Evolutionary conservation across 345 rosid species (phyloP), one percentile per base, ranked within the genome.

Genomic region (Rhodamnia rubescens): DNA sequence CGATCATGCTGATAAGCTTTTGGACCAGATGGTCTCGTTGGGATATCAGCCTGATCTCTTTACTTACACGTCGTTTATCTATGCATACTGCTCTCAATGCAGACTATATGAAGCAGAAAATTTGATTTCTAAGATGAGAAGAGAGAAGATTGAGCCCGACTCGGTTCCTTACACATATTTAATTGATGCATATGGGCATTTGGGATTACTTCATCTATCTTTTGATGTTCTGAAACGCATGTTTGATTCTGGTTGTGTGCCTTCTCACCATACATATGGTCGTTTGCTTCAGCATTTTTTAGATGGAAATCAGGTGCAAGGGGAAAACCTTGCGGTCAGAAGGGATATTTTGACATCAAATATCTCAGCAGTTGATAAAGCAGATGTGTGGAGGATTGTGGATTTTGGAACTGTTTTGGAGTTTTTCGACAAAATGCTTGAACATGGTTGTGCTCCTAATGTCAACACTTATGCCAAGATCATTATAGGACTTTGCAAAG

Each of bases 191-290:
- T 95, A 94, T 89, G 95, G 94, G 82, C 90, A 89, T 61, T 84
- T 93, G 32, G 95, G 94, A 88, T 87, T 85, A 83, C 90, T 91
- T 57, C 82, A 90, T 90, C 89, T 88, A 9, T 96, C 95, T 27
- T 96, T 95, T 90, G 90, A 88, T 91, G 95, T 94, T 82, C 96
- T 96, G 82, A 95, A 93, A 90, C 86, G 92, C 78, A 96, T 96
- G 98, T 83, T 92, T 90, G 95, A 91, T 91, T 83, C 90, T 89
- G 94, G 92, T 54, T 94, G 95, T 84, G 94, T 94, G 87, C 98
- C 99, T 88, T 94, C 97, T 88, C 93, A 91, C 61, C 90, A 86
- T 82, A 92, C 97, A 3, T 95, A 93, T 90, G 85, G 92, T 74
- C 87, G 91, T 89, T 87, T 96, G 88, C 90, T 96, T 88, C 91